Base-by-base conservation (phyloP, 2,329 filamentous ascomycete species). In the Talaromyces sp. region DNA sequence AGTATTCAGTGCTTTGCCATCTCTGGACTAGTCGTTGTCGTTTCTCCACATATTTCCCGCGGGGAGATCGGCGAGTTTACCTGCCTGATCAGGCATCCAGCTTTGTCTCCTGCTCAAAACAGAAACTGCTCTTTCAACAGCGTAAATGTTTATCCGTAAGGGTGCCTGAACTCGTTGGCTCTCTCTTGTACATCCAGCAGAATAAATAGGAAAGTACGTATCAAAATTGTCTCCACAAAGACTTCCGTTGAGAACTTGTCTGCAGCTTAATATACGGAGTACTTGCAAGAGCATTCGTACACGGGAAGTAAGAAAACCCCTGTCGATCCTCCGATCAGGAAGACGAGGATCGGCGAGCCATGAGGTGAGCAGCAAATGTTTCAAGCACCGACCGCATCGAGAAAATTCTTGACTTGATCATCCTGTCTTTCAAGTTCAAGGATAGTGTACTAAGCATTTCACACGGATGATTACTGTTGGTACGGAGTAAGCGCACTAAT, bases 121-220 rank as follows among this genome's bases (percentile, higher is more conserved):
- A 45, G 56, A 59, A 59, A 59, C 56, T 59, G 36, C 56, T 59
- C 56, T 43, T 45, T 58, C n/a, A 27, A 58, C 51, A 36, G 51
- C 29, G 8, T 56, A 36, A 56, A 56, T 25, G 5, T 36, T 56
- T 56, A 56, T 38, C 53, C 53, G 31, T n/a, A n/a, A n/a, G 49
- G 6, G 0, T 13, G 27, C 27, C 47, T 27, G 25, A 22, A n/a
- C n/a, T n/a, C n/a, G n/a, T n/a, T n/a, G n/a, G n/a, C n/a, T n/a
- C n/a, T n/a, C n/a, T n/a, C n/a, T n/a, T n/a, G n/a, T n/a, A n/a
- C n/a, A n/a, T n/a, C n/a, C n/a, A n/a, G n/a, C n/a, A n/a, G n/a
- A n/a, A n/a, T n/a, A n/a, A n/a, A n/a, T n/a, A n/a, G n/a, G n/a
- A n/a, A n/a, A n/a, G n/a, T n/a, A n/a, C n/a, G n/a, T n/a, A n/a